A percentile compares a stretch with the other conserved stretches of the same genome.
Evolutionary conservation across 768 basidiomycete species (phyloP).

Genomic region (Lentinula boryana): DNA sequence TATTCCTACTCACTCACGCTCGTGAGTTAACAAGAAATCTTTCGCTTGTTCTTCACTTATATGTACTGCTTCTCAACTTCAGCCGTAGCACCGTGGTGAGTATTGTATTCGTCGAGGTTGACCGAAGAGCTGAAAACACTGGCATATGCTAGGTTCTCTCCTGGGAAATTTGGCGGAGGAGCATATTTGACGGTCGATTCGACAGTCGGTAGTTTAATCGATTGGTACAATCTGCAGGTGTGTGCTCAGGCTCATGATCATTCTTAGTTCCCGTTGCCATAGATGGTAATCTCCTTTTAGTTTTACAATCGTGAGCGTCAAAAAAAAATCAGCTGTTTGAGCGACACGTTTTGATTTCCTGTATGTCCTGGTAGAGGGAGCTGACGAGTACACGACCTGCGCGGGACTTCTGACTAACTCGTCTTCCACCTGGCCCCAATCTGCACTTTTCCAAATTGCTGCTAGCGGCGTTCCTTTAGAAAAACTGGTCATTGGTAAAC

Average conservation of each 20-base stretch:
- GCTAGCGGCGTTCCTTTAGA: conserved; percentile 48
- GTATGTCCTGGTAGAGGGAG: conserved; percentile 39
- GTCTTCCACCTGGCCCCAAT: conserved; percentile 54
- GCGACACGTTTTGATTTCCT: not conserved
- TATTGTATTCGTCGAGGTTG: not conserved
- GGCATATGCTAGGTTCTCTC: conserved; percentile 31
- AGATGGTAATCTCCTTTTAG: conserved; percentile 12
- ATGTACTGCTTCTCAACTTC: not conserved
- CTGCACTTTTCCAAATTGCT: conserved; percentile 55
- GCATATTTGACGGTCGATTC: conserved; percentile 52
- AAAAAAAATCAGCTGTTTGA: not conserved
- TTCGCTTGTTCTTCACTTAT: not conserved
- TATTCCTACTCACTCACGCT: conserved; percentile 50
- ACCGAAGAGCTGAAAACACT: not conserved
- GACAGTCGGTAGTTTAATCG: conserved; percentile 50
- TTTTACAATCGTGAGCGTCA: conserved; percentile 39
- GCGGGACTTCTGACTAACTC: conserved; percentile 50
- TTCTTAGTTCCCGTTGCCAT: conserved; percentile 3
- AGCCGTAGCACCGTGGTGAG: conserved; percentile 47
- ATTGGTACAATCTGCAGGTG: conserved; percentile 59
- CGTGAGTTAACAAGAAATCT: conserved; percentile 27
- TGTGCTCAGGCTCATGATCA: conserved; percentile 18
- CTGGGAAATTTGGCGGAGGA: conserved; percentile 35
- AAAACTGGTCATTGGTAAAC: conserved; percentile 78
- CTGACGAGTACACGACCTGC: conserved; percentile 61